Percentiles rank a stretch among this genome's conserved stretches.
Conservation (phyloP, 140 eudicot genomes). For the Oenanthe javanica region DNA sequence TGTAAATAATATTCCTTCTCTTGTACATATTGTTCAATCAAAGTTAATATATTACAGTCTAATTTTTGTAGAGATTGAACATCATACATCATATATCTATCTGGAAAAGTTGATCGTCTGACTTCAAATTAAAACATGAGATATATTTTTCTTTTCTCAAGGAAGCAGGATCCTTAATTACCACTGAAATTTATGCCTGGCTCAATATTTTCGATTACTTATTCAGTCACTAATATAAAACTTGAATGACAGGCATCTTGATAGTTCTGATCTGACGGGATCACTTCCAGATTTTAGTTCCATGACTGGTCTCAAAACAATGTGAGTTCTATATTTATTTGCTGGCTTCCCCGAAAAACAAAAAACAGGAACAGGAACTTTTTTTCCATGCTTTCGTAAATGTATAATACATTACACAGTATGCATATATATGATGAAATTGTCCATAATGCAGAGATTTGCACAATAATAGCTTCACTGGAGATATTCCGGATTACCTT, state of each 20-base stretch:
- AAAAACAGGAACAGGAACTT: too few species aligned
- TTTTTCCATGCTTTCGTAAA: too few species aligned
- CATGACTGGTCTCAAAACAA: constrained; percentile 51
- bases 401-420: too few species aligned
- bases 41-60: neutral
- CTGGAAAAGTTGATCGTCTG: neutral
- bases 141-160: neutral
- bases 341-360: neutral
- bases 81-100: neutral
- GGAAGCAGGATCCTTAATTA: neutral
- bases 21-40: neutral
- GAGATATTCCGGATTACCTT: constrained; percentile 14
- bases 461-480: constrained; percentile 49
- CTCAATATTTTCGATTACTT: neutral
- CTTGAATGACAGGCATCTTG: constrained; percentile 34
- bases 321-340: constrained; percentile 30
- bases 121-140: neutral
- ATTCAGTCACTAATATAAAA: neutral
- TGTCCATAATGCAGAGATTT: constrained; percentile 36
- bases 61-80: neutral
- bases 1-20: constrained; percentile 28
- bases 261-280: constrained; percentile 50
- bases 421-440: neutral
- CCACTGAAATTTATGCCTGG: neutral
- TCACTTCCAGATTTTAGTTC: constrained; percentile 58